A percentile compares a stretch with the other conserved stretches of the same genome.
Evolutionary conservation across 441 rosid genomes (phyloP).

Genomic region (Pelargonium fulgidum): DNA sequence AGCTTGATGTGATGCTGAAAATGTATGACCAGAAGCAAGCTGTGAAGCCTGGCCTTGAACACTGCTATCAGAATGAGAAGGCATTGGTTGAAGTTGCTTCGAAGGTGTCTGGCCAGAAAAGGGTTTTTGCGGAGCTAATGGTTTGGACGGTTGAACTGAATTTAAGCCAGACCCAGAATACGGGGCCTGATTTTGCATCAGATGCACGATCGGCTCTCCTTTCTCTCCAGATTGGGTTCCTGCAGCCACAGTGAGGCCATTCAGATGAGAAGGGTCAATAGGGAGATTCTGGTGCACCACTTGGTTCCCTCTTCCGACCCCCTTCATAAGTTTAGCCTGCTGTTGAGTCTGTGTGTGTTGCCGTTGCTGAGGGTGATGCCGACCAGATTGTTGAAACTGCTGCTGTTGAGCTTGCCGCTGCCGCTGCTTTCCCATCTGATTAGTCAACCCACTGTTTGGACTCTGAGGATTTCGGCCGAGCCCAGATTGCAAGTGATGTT

Average conservation of each 20-base stretch:
- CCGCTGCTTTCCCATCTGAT: slow-evolving; percentile 81
- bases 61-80: slow-evolving; percentile 53
- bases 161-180: slow-evolving; percentile 46
- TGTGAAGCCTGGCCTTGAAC: slow-evolving; percentile 54
- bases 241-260: slow-evolving; percentile 54
- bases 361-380: slow-evolving; percentile 76
- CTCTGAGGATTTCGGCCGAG: slow-evolving; percentile 51
- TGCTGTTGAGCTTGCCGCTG: slow-evolving; percentile 48
- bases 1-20: slow-evolving; percentile 42
- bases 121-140: slow-evolving; percentile 48
- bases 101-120: slow-evolving; percentile 40
- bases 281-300: slow-evolving; percentile 52
- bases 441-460: slow-evolving; percentile 49
- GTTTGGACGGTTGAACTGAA: slow-evolving; percentile 41
- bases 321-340: slow-evolving; percentile 66
- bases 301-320: slow-evolving; percentile 75
- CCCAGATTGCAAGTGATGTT: slow-evolving; percentile 58
- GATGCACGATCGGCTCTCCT: slow-evolving; percentile 55
- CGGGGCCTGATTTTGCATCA: slow-evolving; percentile 60
- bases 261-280: slow-evolving; percentile 51
- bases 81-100: slow-evolving; percentile 37
- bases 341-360: slow-evolving; percentile 37
- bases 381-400: slow-evolving; percentile 79
- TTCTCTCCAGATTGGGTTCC: slow-evolving; percentile 62
- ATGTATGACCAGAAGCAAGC: slow-evolving; percentile 38